phyloP scores from a whole-genome alignment of 2,329 filamentous ascomycete genomes.

The Didymella arachidicola region DNA sequence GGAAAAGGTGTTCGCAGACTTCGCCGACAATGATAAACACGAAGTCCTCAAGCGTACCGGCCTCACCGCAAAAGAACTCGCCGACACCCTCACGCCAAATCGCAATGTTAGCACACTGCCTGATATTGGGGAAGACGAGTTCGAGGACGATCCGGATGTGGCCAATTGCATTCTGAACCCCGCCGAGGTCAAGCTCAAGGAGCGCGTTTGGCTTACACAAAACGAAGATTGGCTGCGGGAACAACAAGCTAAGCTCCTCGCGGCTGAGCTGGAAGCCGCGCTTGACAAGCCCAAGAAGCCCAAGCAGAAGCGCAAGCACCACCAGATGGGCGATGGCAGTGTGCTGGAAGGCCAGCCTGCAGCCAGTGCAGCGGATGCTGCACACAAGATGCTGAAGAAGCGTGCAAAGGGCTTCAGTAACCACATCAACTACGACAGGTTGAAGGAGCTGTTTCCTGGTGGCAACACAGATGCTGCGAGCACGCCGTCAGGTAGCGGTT shows the following conservation, averaged over 20 bases:
- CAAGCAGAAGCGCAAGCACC: constrained; percentile 54
- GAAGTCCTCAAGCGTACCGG: constrained; percentile 37
- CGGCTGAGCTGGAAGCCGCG: constrained; percentile 69
- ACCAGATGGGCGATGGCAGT: constrained; percentile 51
- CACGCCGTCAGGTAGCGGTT: constrained; percentile 31
- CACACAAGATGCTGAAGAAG: constrained; percentile 56
- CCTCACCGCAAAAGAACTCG: constrained; percentile 41
- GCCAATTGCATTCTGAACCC: constrained; percentile 76
- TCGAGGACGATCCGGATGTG: constrained; percentile 89
- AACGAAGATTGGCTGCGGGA: constrained; percentile 93
- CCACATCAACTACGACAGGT: constrained; percentile 57
- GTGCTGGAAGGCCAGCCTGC: constrained; percentile 55
- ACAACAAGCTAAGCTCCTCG: constrained; percentile 83
- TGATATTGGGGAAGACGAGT: constrained; percentile 80
- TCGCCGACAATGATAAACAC: constrained; percentile 42
- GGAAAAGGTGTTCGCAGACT: constrained; percentile 41
- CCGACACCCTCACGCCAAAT: constrained; percentile 35
- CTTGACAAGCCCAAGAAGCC: constrained; percentile 59
- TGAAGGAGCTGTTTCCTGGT: constrained; percentile 52
- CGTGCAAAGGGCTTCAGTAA: constrained; percentile 53
- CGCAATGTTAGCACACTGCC: constrained; percentile 47
- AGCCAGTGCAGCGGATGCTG: constrained; percentile 55
- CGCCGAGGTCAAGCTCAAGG: constrained; percentile 81
- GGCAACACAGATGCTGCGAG: constrained; percentile 22
- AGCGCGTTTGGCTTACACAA: constrained; percentile 91